These are phyloP conservation scores for Plasmodium malariae DNA, from an alignment of 169 alveolate species.

Conservation along the genomic window DNA sequence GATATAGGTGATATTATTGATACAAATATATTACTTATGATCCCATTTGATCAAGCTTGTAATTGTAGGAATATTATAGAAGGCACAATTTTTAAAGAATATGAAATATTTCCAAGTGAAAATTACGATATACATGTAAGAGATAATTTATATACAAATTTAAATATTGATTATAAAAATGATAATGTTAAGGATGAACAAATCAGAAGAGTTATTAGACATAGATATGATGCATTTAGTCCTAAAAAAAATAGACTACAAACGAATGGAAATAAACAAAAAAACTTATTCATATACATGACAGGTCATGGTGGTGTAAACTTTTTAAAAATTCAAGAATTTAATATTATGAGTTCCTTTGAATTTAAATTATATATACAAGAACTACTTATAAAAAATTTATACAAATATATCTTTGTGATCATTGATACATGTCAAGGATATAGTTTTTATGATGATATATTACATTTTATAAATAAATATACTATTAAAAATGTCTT, in stretches of 20 bases:
- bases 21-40: constrained; percentile 53
- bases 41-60: constrained; percentile 75
- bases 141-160: constrained; percentile 26
- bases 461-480: constrained; percentile 66
- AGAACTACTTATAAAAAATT: constrained; percentile 82
- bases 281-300: constrained; percentile 80
- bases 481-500: constrained; percentile 78
- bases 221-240: constrained; percentile 60
- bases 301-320: constrained; percentile 88
- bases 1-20: constrained; percentile 49
- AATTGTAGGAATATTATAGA: constrained; percentile 64
- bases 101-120: constrained; percentile 30
- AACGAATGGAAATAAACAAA: constrained; percentile 55
- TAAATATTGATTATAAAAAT: constrained; percentile 68
- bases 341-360: constrained; percentile 80
- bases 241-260: constrained; percentile 56
- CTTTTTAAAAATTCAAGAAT: constrained; percentile 85
- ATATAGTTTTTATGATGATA: constrained; percentile 80
- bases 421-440: constrained; percentile 86
- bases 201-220: constrained; percentile 64
- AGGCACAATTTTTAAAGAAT: constrained; percentile 48
- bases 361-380: constrained; percentile 79
- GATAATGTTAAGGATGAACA: constrained; percentile 65
- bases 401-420: constrained; percentile 78
- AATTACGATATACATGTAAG: constrained; percentile 13